Base-by-base conservation (phyloP, 495 filamentous ascomycete species). In the Penicillium chermesinum region DNA sequence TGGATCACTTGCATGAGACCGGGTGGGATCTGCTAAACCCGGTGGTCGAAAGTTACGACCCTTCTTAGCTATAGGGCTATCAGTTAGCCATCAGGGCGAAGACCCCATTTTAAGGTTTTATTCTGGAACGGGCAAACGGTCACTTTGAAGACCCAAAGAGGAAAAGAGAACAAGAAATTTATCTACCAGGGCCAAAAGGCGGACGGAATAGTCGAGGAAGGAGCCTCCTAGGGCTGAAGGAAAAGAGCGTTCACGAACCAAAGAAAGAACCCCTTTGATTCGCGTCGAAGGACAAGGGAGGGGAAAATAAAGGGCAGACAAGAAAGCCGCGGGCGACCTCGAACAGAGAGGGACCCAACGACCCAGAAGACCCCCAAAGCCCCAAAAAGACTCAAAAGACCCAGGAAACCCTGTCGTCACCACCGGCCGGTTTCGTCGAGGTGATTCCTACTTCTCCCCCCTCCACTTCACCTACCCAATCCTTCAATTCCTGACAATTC, bases 71-170 rank as follows among this genome's bases (percentile, higher is more conserved):
- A 30, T 30, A 30, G 25, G 25, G 25, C 25, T 30, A 30, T 4
- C 25, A 30, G 16, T 9, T 20, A 20, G 9, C 18, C 48, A 53
- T 40, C 49, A 54, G 44, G 49, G 46, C 41, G 46, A 43, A n/a
- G 25, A 30, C 25, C 10, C 5, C 25, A 30, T 30, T 30, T n/a
- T 58, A 44, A 30, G 25, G 25, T 30, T 30, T 30, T 30, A 10
- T 30, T 30, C 25, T 30, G 25, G 25, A 30, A 30, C 25, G 5
- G 25, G 25, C 4, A 4, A 30, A 30, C 25, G 25, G 25, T 30
- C 25, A 30, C 25, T 10, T 30, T n/a, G n/a, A n/a, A n/a, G n/a
- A n/a, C n/a, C n/a, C n/a, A n/a, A n/a, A n/a, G n/a, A n/a, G n/a
- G n/a, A n/a, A n/a, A n/a, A n/a, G n/a, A n/a, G n/a, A n/a, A n/a